phyloP scores from a whole-genome alignment of 768 basidiomycete genomes.

The Termitomyces sp. region DNA sequence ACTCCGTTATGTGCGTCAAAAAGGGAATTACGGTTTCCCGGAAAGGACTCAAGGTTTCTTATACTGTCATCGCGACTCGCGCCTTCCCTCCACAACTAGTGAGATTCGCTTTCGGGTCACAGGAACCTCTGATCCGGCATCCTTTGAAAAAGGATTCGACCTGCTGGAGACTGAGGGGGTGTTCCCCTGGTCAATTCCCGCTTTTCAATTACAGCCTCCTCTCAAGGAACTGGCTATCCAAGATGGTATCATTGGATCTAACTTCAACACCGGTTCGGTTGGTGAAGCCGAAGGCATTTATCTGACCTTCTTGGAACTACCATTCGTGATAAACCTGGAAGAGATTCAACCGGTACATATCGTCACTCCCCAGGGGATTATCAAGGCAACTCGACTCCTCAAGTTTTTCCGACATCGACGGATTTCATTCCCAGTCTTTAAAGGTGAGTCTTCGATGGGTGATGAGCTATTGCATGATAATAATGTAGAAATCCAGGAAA shows the following conservation, averaged over 20 bases:
- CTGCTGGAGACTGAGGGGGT: constrained; percentile 5
- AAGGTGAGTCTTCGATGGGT: background rate
- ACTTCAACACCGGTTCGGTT: no score
- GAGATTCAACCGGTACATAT: no score
- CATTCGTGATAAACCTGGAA: no score
- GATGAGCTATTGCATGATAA: background rate
- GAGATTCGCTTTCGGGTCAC: constrained; percentile 18
- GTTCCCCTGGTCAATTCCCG: constrained; percentile 11
- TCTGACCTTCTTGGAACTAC: no score
- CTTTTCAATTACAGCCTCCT: background rate
- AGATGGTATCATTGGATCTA: no score
- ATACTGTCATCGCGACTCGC: background rate
- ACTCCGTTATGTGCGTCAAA: background rate
- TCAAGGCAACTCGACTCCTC: no score
- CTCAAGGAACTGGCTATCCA: background rate
- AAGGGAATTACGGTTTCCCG: background rate
- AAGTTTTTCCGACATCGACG: no score
- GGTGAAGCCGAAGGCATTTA: no score
- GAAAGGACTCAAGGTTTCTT: background rate
- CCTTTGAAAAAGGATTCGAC: constrained; percentile 12
- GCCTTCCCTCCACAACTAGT: background rate
- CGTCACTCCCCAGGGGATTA: no score
- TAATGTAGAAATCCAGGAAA: background rate
- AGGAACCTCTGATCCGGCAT: background rate
- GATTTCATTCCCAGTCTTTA: background rate